phyloP scores from a whole-genome alignment of 73 alveolate species.

The Symbiodinium natans region DNA sequence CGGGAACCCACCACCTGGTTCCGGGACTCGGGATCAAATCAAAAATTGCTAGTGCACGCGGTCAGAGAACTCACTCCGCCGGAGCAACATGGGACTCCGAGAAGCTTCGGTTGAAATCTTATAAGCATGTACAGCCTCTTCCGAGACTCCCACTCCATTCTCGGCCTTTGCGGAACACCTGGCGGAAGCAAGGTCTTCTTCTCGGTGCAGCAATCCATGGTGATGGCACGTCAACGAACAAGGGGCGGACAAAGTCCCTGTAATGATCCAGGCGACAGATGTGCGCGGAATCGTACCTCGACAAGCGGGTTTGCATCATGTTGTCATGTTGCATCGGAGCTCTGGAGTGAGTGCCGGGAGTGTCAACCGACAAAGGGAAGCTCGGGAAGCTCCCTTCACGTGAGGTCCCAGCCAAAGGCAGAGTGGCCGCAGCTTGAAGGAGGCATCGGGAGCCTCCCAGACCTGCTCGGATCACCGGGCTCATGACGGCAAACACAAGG shows the following conservation, averaged over 20 bases:
- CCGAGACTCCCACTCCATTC: constrained; percentile 54
- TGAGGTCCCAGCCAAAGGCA: constrained; percentile 53
- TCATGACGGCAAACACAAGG: too few relatives aligned
- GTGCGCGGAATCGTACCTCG: constrained; percentile 77
- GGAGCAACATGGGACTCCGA: too few relatives aligned
- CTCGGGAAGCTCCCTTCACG: too few relatives aligned
- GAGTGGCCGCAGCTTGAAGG: constrained; percentile 36
- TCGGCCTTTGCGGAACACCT: constrained; percentile 77
- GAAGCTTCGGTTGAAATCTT: too few relatives aligned
- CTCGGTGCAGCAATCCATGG: not conserved
- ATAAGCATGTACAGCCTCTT: not conserved
- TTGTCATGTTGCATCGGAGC: too few relatives aligned
- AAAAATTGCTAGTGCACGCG: not conserved
- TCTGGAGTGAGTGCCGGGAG: too few relatives aligned
- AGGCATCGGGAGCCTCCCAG: not conserved
- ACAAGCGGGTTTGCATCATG: not conserved
- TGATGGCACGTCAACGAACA: not conserved
- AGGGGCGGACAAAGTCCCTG: constrained; percentile 36
- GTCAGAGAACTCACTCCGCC: not conserved
- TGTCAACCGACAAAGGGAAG: too few relatives aligned
- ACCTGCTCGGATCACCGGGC: too few relatives aligned
- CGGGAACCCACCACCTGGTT: constrained; percentile 57
- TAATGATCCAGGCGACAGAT: constrained; percentile 62
- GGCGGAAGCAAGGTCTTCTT: not conserved
- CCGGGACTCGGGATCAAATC: too few relatives aligned